Conservation (phyloP, 441 rosid genomes). For the Dalechampia spathulata region DNA sequence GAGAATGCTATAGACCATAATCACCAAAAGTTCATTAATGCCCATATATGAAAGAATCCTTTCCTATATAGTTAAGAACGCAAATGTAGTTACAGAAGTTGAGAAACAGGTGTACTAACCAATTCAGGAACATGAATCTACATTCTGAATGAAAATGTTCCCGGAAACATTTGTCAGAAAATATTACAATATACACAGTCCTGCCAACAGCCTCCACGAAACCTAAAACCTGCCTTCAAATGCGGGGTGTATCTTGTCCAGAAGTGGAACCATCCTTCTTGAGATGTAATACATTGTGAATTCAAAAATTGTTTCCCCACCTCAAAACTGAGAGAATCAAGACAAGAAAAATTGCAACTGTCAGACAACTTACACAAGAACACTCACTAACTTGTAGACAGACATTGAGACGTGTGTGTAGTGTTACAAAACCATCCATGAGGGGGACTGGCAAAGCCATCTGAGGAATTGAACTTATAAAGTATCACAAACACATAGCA, state of each 20-base stretch:
- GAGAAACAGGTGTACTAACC: conserved; percentile 75
- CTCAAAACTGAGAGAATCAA: conserved; percentile 24
- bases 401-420: background rate
- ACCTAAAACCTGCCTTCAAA: conserved; percentile 39
- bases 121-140: conserved; percentile 79
- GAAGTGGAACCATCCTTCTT: conserved; percentile 26
- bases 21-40: background rate
- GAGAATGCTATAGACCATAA: background rate
- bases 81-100: conserved; percentile 53
- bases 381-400: background rate
- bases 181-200: conserved; percentile 85
- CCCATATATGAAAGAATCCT: conserved; percentile 19
- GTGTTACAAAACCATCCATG: conserved; percentile 1
- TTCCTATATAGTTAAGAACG: conserved; percentile 23
- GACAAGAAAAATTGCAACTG: background rate
- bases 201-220: conserved; percentile 49
- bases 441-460: background rate
- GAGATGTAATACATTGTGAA: conserved; percentile 19
- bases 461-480: background rate
- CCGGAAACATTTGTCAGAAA: conserved; percentile 81
- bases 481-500: too few relatives aligned
- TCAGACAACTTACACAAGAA: conserved; percentile 3
- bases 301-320: conserved; percentile 25
- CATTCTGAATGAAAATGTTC: conserved; percentile 67
- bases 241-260: conserved; percentile 29